Conservation (phyloP, 2,329 filamentous ascomycete species). For the Trichoderma citrinoviride region DNA sequence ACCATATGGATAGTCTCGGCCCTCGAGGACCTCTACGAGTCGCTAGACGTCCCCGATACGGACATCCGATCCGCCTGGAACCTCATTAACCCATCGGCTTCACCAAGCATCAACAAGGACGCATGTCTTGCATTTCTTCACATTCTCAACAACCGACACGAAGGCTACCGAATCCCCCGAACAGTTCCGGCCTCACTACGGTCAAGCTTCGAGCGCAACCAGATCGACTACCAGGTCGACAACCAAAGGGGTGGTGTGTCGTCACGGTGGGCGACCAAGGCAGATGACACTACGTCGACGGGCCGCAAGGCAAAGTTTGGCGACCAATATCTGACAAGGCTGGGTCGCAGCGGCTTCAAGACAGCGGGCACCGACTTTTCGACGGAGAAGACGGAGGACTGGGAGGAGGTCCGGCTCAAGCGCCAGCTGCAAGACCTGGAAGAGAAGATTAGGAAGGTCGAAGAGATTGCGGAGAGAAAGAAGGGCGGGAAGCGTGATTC, state of each 20-base stretch:
- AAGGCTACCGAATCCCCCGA: conserved; percentile 90
- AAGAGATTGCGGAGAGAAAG: conserved; percentile 66
- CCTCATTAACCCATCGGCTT: conserved; percentile 87
- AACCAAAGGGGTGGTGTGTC: conserved; percentile 62
- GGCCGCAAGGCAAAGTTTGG: conserved; percentile 96
- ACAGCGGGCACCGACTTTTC: conserved; percentile 88
- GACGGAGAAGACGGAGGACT: conserved; percentile 82
- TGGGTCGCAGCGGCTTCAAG: conserved; percentile 80
- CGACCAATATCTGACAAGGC: conserved; percentile 88
- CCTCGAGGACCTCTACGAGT: conserved; percentile 80
- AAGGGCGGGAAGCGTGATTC: conserved; percentile 65
- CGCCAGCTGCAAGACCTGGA: conserved; percentile 89
- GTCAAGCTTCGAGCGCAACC: conserved; percentile 87
- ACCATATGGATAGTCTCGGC: conserved; percentile 59
- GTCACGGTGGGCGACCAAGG: conserved; percentile 75
- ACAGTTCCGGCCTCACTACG: conserved; percentile 88
- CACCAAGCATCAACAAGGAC: conserved; percentile 85
- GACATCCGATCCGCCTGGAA: conserved; percentile 95
- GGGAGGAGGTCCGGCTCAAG: conserved; percentile 95
- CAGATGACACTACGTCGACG: conserved; percentile 76
- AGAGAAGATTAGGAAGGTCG: conserved; percentile 79
- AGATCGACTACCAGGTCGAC: conserved; percentile 94
- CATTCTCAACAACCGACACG: conserved; percentile 92
- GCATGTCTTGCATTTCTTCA: conserved; percentile 92
- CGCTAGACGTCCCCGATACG: conserved; percentile 68